A percentile compares a stretch with the other conserved stretches of the same genome.
Conservation (phyloP, 352 stramenopile genomes). For the Halophytophthora polymorphica region DNA sequence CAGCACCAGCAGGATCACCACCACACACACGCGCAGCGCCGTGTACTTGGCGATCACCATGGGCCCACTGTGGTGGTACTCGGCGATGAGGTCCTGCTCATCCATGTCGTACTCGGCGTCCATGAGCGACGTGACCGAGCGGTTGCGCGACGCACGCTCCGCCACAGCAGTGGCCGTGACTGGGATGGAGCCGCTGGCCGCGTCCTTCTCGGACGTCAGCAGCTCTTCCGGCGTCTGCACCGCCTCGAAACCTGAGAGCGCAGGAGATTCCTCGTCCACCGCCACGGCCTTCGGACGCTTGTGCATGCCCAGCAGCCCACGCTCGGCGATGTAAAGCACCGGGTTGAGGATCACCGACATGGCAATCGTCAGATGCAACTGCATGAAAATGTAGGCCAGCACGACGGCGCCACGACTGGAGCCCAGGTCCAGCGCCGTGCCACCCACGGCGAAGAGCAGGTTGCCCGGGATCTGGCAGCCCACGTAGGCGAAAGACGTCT, state of each 20-base stretch:
- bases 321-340: constrained; percentile 56
- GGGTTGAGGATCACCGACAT: constrained; percentile 59
- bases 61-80: constrained; percentile 39
- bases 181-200: not conserved
- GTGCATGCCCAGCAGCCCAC: constrained; percentile 55
- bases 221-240: constrained; percentile 23
- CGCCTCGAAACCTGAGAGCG: constrained; percentile 9
- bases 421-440: constrained; percentile 37
- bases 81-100: constrained; percentile 24
- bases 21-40: constrained; percentile 31
- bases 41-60: constrained; percentile 44
- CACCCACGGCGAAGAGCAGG: constrained; percentile 55
- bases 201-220: constrained; percentile 11
- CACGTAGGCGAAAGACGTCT: constrained; percentile 36
- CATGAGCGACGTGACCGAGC: constrained; percentile 28
- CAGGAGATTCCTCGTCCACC: constrained; percentile 29
- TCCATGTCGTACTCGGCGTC: constrained; percentile 34
- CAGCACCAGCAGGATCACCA: constrained; percentile 45
- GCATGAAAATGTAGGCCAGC: constrained; percentile 60
- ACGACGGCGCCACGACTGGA: constrained; percentile 47
- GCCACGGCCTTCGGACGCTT: constrained; percentile 26
- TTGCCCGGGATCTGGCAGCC: constrained; percentile 68
- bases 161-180: not conserved
- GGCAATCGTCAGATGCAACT: constrained; percentile 61
- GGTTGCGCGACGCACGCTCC: constrained; percentile 3